Base-by-base conservation (phyloP, 208 protist genomes). In the Ichthyophonus hoferi region DNA sequence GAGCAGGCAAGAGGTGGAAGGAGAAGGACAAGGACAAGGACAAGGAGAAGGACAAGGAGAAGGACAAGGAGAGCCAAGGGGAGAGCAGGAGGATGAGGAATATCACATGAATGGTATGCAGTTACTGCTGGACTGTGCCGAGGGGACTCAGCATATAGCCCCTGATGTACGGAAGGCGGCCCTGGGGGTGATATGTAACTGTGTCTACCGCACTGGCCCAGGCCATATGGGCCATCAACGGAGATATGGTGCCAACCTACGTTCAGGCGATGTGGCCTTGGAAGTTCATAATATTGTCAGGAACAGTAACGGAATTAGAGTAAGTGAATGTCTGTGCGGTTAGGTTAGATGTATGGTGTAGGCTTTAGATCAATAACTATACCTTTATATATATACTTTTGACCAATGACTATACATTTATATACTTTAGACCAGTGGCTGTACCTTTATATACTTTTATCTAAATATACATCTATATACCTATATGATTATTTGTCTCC, bases 121-220 rank as follows among this genome's bases (percentile, higher is more conserved):
- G 50, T 24, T 67, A 24, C 50, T 67, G 50, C 50, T 67, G 50
- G 50, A 67, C 50, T 67, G 50, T 24, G 50, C 50, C 7, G 82
- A 86, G 82, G 82, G 82, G 34, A 1, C 2, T 12, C 37, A 33
- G 2, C 82, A 86, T 37, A 40, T 34, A n/a, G 82, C 40, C 3
- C 82, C 82, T 37, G 82, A 86, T 1, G 82, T 86, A 2, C 33
- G 82, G 2, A 86, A 39, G 34, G 82, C 82, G 2, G 82, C 82
- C n/a, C 82, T 86, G 82, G 31, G 35, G 34, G 17, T 86, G 1
- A 40, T 86, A 2, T 86, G 82, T 17, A 39, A 40, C 40, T 12
- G 40, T 17, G 82, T 86, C 40, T 86, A 50, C 82, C 34, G 82
- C 34, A 86, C 40, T 24, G 50, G 50, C 14, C 50, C 50, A 24